Evolutionary conservation across 306 rosid species (phyloP).

Genomic region (Dalbergia cultrata): DNA sequence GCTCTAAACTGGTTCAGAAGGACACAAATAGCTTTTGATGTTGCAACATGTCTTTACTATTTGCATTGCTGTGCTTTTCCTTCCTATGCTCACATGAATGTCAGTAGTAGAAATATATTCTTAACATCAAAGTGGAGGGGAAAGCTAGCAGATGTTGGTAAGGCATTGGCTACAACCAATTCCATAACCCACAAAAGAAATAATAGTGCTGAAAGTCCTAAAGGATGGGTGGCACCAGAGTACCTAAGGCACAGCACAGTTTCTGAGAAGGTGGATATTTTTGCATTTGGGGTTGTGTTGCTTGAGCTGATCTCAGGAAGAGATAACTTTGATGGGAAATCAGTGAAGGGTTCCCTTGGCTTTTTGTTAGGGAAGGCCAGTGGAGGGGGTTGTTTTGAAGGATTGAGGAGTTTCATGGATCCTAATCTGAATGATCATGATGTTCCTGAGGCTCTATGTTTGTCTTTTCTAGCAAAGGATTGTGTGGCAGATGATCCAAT

Average conservation of each 20-base stretch:
- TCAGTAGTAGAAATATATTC: constrained; percentile 62
- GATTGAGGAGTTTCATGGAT: constrained; percentile 69
- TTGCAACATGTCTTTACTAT: constrained; percentile 80
- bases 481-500: constrained; percentile 74
- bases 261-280: constrained; percentile 67
- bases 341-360: constrained; percentile 56
- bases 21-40: constrained; percentile 70
- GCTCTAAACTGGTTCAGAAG: constrained; percentile 58
- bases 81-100: constrained; percentile 63
- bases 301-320: constrained; percentile 74
- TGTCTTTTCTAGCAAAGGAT: constrained; percentile 70
- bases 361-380: constrained; percentile 62
- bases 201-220: not conserved
- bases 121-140: constrained; percentile 65
- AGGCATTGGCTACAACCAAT: not conserved
- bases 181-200: constrained; percentile 34
- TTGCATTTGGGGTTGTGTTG: constrained; percentile 74
- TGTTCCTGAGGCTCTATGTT: constrained; percentile 65
- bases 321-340: constrained; percentile 59
- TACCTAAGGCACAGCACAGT: constrained; percentile 28
- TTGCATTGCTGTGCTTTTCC: constrained; percentile 70
- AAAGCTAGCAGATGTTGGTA: constrained; percentile 65
- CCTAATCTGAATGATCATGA: constrained; percentile 68
- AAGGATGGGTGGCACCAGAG: constrained; percentile 58
- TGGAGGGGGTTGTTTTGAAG: constrained; percentile 71